Evolutionary conservation across 192 early-diverging fungal genomes (phyloP), one percentile per base, ranked within the genome.

Genomic region (Diversispora epigaea): DNA sequence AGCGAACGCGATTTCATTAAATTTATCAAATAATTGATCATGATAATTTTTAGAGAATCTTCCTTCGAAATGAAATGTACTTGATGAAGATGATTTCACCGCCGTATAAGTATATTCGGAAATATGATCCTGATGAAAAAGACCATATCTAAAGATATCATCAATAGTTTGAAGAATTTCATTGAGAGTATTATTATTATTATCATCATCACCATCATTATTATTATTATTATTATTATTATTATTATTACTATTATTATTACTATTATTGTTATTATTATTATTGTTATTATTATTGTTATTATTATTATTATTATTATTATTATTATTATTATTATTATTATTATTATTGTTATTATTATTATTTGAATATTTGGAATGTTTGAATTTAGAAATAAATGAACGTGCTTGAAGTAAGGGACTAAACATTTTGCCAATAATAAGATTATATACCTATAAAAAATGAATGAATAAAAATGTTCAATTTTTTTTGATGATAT

Each of bases 61-160:
- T 65, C 63, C 25, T 3, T 44, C 43, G 25, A 32, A 32, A 32
- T 32, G 2, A 32, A 0, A 17, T 6, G 12, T 44, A 15, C 17
- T 41, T 3, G 63, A 65, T 6, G 43, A 14, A 44, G 39, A 15
- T 65, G 39, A 3, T 4, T 54, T 54, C 15, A 12, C 14, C 17
- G 39, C 63, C 5, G 15, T 12, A 14, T 2, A 4, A 65, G 5
- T 41, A 44, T 65, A 65, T 65, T 65, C 63, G 4, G 43, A 17
- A 41, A 65, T 39, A 44, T 65, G 63, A n/a, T 65, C 63, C 39
- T 65, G 63, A 43, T 65, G 63, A 44, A 65, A 65, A 6, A 65
- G 63, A 15, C 63, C 63, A 65, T 40, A 12, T 65, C 43, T 6
- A 43, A 65, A 19, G 43, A 65, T 65, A 12, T 15, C 11, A 11